Base-by-base conservation (phyloP, 192 early-diverging fungal species). In the Coemansia sp. region DNA sequence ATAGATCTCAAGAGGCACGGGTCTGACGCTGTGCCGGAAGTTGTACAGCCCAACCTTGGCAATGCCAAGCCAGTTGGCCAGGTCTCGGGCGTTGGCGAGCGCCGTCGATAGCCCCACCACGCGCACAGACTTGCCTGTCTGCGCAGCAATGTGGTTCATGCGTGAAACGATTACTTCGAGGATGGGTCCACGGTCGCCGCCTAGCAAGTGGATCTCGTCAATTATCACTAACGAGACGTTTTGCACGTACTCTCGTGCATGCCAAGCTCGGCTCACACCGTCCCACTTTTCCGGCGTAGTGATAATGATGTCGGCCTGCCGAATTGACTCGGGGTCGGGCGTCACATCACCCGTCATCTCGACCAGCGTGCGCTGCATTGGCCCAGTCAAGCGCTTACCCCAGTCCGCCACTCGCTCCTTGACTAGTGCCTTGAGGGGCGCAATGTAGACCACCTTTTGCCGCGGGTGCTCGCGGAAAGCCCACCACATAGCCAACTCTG, bases 211-310 rank as follows among this genome's bases (percentile, higher is more conserved):
- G 54, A 99, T 98, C 85, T 98, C 98, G 83, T 98, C 98, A 74
- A 98, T 96, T 50, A 99, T 95, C 14, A 99, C 92, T 46, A 92
- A 79, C 10, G 94, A 91, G 27, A 99, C 94, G 42, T 85, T 76
- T 42, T 87, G 89, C 19, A 98, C 95, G 84, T 97, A 98, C 11
- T 85, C 88, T 48, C 96, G 87, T n/a, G 86, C 90, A 62, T 95
- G 88, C 91, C 95, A 98, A 45, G 87, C 91, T 60, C 98, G 91
- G 77, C 89, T 93, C 68, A 99, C 92, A 63, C 95, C 95, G 83
- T 99, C 95, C 96, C 96, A 99, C 70, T 98, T 98, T 72, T 97
- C 95, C 0, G 98, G 96, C 11, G 98, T 99, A 0, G 95, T 98
- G 63, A 99, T 92, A 67, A 98, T 98, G 37, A 99, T 95, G 75